Conservation (phyloP, 768 basidiomycete species). For the Cyclocybe aegerita region DNA sequence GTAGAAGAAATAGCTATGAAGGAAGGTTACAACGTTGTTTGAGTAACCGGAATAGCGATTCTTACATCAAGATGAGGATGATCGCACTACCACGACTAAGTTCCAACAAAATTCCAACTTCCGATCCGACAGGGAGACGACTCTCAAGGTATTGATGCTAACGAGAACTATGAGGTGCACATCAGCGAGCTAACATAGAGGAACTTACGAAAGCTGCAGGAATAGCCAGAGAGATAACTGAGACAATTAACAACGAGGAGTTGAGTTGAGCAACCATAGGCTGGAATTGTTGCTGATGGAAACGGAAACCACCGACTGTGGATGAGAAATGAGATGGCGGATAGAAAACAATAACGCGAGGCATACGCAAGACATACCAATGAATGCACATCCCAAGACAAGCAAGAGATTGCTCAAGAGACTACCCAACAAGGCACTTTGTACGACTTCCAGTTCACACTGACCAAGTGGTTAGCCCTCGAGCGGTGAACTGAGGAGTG, state of each 20-base stretch:
- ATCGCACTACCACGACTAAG: conserved; percentile 50
- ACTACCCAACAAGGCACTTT: conserved; percentile 50
- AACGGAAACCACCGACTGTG: conserved; percentile 46
- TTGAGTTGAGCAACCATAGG: conserved; percentile 63
- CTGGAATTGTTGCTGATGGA: conserved; percentile 51
- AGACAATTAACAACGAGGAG: conserved; percentile 64
- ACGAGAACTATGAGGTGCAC: conserved; percentile 8
- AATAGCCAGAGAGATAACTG: conserved; percentile 67
- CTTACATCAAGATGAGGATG: conserved; percentile 44
- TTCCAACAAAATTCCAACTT: conserved; percentile 39
- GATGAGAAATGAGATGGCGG: not conserved
- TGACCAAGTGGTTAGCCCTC: conserved; percentile 15
- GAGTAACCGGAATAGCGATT: not conserved
- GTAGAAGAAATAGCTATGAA: conserved; percentile 5
- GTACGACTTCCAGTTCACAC: conserved; percentile 54
- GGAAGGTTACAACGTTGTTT: not conserved
- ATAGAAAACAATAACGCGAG: conserved; percentile 43
- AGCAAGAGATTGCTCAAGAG: conserved; percentile 74
- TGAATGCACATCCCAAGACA: conserved; percentile 79
- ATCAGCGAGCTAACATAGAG: conserved; percentile 7
- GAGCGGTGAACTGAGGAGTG: not conserved
- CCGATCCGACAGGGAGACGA: conserved; percentile 31
- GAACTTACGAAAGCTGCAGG: conserved; percentile 57
- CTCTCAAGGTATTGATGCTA: conserved; percentile 37
- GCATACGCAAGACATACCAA: conserved; percentile 74